Percentiles rank a stretch among this genome's conserved stretches.
Conservation (phyloP, 177 flowering plant species). For the Vitis hybrid region DNA sequence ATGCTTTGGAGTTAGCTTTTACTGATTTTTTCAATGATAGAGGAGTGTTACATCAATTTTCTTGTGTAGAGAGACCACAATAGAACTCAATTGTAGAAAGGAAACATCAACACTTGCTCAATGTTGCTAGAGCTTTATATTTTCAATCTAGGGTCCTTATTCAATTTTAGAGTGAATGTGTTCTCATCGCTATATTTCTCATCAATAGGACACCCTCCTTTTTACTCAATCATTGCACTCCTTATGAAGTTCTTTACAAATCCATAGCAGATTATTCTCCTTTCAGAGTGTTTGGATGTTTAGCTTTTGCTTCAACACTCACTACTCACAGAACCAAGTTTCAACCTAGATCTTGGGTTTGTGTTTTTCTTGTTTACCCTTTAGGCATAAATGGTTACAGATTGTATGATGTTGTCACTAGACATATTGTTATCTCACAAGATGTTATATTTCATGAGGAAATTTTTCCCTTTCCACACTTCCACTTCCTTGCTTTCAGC, state of each 20-base stretch:
- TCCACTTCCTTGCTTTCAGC: no score
- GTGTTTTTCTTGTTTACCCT: conserved; percentile 6
- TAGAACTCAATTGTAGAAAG: conserved; percentile 5
- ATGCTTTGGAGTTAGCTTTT: no score
- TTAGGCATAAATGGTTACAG: not conserved
- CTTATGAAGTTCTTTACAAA: not conserved
- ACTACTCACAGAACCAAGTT: not conserved
- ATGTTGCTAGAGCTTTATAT: conserved; percentile 1
- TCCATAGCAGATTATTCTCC: not conserved
- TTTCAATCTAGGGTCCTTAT: not conserved
- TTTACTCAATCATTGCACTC: not conserved
- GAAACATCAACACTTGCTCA: conserved; percentile 6
- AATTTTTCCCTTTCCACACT: no score
- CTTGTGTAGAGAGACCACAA: conserved; percentile 2
- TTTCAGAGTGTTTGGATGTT: not conserved
- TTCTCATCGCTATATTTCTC: not conserved
- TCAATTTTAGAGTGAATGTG: not conserved
- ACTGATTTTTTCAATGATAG: no score
- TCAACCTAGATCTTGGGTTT: not conserved
- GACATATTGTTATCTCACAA: no score
- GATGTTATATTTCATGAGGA: no score
- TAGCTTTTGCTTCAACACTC: not conserved
- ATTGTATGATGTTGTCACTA: not conserved
- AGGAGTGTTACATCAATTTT: not conserved
- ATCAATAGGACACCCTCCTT: not conserved